These are phyloP conservation scores for Perilla frutescens DNA, from an alignment of 257 asterid species.

Conservation along the genomic window DNA sequence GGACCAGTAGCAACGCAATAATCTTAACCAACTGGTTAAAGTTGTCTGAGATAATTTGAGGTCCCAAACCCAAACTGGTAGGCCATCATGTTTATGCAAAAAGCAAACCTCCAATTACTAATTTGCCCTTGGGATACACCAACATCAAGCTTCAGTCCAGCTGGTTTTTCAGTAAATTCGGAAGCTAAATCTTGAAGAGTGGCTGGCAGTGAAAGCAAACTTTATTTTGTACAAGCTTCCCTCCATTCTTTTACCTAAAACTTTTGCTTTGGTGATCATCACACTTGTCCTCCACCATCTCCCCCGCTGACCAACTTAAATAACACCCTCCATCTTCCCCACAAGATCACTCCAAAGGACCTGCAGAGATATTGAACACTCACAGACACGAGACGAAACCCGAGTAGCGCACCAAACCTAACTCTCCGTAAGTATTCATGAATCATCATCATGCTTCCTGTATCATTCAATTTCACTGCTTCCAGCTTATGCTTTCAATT, in stretches of 20 bases:
- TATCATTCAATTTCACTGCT: not conserved
- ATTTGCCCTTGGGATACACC: slow-evolving; percentile 39
- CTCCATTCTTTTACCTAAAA: slow-evolving; percentile 53
- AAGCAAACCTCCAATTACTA: slow-evolving; percentile 31
- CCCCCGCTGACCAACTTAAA: slow-evolving; percentile 59
- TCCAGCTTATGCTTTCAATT: slow-evolving; percentile 17
- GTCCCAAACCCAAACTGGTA: slow-evolving; percentile 44
- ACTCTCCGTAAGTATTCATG: slow-evolving; percentile 44
- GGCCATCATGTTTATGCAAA: slow-evolving; percentile 33
- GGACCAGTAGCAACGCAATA: slow-evolving; percentile 45
- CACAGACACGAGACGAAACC: slow-evolving; percentile 16
- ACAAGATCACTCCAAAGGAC: slow-evolving; percentile 32
- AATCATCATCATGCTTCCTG: not conserved
- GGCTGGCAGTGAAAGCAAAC: slow-evolving; percentile 50
- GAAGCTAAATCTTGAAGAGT: slow-evolving; percentile 36
- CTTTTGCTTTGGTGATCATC: slow-evolving; percentile 67
- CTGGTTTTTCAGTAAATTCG: slow-evolving; percentile 40
- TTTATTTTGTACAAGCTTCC: slow-evolving; percentile 82
- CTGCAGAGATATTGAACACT: slow-evolving; percentile 28
- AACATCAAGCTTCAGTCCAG: not conserved
- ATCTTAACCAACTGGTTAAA: slow-evolving; percentile 41
- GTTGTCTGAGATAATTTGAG: slow-evolving; percentile 37
- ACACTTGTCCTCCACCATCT: slow-evolving; percentile 59
- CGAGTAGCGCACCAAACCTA: slow-evolving; percentile 31
- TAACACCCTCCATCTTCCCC: slow-evolving; percentile 56